These are phyloP conservation scores for Corrigiola litoralis DNA, from an alignment of 179 eudicot species.

Conservation along the genomic window DNA sequence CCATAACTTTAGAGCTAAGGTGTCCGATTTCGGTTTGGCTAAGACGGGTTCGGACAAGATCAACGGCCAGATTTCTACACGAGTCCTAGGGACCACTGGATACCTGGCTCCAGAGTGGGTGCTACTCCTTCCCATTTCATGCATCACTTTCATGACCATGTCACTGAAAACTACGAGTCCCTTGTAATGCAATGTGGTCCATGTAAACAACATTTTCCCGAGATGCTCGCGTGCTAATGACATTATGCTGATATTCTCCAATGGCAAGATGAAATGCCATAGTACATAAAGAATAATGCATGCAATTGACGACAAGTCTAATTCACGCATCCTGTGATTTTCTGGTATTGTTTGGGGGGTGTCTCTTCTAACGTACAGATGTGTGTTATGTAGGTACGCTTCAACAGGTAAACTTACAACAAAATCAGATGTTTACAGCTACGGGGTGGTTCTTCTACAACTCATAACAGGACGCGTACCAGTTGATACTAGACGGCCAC, in stretches of 20 bases:
- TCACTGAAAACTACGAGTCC: constrained; percentile 20
- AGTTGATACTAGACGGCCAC: constrained; percentile 66
- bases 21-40: constrained; percentile 87
- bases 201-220: constrained; percentile 10
- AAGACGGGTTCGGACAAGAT: constrained; percentile 83
- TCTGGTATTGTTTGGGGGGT: not conserved
- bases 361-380: constrained; percentile 16
- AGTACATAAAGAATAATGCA: not conserved
- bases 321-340: constrained; percentile 17
- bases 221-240: constrained; percentile 17
- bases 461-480: constrained; percentile 90
- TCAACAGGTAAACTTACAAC: constrained; percentile 93
- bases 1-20: constrained; percentile 71
- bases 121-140: constrained; percentile 11
- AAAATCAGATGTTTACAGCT: constrained; percentile 95
- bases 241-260: constrained; percentile 1
- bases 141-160: constrained; percentile 28
- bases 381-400: constrained; percentile 58
- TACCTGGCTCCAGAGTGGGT: constrained; percentile 98
- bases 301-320: no score
- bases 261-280: constrained; percentile 1
- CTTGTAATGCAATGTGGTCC: constrained; percentile 36
- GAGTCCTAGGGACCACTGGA: constrained; percentile 93
- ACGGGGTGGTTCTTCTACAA: constrained; percentile 92
- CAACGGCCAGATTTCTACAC: constrained; percentile 74